Percentiles rank a stretch among this genome's conserved stretches.
phyloP scores from a whole-genome alignment of 2,329 filamentous ascomycete species.

The Scedosporium minutisporum region DNA sequence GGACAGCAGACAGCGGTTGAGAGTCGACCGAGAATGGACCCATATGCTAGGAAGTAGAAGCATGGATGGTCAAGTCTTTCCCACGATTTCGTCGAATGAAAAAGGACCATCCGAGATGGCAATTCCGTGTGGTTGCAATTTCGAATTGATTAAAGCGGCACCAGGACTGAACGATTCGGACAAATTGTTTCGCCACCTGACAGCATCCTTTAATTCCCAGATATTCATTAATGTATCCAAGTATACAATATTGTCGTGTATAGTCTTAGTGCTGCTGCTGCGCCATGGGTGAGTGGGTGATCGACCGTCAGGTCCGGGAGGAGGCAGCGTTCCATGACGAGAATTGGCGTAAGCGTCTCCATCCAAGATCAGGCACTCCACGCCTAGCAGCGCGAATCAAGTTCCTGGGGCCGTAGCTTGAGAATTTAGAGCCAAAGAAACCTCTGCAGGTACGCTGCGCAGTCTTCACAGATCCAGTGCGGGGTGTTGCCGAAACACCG shows the following conservation, averaged over 20 bases:
- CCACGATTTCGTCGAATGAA: background rate
- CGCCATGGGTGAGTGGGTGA: background rate
- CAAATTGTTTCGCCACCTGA: slow-evolving; percentile 1
- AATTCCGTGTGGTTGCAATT: background rate
- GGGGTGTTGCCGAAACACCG: background rate
- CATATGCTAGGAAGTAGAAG: background rate
- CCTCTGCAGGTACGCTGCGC: background rate
- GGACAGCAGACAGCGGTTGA: background rate
- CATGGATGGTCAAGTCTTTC: background rate
- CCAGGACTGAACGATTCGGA: background rate
- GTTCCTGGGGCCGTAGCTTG: background rate
- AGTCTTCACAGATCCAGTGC: background rate
- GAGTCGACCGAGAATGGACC: background rate
- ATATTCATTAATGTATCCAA: too few species aligned
- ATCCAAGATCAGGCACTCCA: background rate
- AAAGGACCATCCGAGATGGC: background rate
- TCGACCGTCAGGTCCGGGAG: background rate
- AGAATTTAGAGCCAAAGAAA: background rate
- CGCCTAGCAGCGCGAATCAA: background rate
- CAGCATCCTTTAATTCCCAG: background rate
- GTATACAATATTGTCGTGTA: background rate
- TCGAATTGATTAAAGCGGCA: background rate
- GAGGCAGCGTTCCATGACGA: background rate
- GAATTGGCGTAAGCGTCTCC: background rate
- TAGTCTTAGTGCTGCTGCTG: background rate